Evolutionary conservation across 345 rosid species (phyloP).

Genomic region (Eucalyptus decipiens): DNA sequence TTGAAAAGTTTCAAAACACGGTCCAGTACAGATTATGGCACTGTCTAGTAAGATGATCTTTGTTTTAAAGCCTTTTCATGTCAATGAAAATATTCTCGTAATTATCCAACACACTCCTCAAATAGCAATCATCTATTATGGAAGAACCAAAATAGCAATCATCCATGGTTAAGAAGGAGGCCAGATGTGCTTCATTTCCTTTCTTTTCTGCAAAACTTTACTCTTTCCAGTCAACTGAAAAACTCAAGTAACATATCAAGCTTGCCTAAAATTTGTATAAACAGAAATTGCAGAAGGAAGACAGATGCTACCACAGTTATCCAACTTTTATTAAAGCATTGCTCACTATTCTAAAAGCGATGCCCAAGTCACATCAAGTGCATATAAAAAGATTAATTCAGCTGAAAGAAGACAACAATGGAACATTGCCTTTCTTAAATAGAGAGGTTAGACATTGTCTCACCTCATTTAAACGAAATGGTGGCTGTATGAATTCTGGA

Average conservation of each 20-base stretch:
- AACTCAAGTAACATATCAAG: background rate
- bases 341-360: background rate
- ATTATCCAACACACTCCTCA: background rate
- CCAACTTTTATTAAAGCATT: background rate
- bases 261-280: background rate
- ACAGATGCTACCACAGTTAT: background rate
- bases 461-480: conserved; percentile 83
- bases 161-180: background rate
- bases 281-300: background rate
- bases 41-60: background rate
- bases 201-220: background rate
- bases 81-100: background rate
- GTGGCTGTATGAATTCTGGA: conserved; percentile 84
- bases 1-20: background rate
- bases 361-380: background rate
- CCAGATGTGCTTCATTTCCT: background rate
- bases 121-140: background rate
- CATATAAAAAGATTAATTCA: background rate
- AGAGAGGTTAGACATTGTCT: background rate
- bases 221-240: background rate
- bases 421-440: background rate
- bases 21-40: background rate
- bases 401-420: background rate
- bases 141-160: background rate
- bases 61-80: background rate